Conservation (phyloP, 1,284 basidiomycete species). For the Erythrobasidium hasegawianum region DNA sequence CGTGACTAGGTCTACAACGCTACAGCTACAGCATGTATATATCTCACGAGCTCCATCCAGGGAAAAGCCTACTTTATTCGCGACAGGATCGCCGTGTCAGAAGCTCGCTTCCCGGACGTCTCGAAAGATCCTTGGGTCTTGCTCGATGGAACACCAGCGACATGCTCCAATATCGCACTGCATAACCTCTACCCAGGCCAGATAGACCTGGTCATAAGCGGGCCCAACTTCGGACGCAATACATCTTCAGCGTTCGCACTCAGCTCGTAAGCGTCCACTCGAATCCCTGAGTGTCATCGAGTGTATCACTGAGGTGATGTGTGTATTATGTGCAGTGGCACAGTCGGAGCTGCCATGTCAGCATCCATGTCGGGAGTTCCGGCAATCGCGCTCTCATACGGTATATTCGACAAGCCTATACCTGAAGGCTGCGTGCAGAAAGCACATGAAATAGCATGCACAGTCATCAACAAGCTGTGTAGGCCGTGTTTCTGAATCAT, state of each 20-base stretch:
- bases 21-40: neutral
- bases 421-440: slow-evolving; percentile 61
- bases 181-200: slow-evolving; percentile 78
- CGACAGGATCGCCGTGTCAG: slow-evolving; percentile 63
- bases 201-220: slow-evolving; percentile 68
- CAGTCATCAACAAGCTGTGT: slow-evolving; percentile 70
- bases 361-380: slow-evolving; percentile 66
- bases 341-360: slow-evolving; percentile 80
- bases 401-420: slow-evolving; percentile 68
- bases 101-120: slow-evolving; percentile 84
- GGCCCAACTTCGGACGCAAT: slow-evolving; percentile 52
- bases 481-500: slow-evolving; percentile 48
- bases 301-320: neutral
- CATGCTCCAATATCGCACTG: slow-evolving; percentile 80
- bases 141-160: slow-evolving; percentile 66
- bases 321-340: slow-evolving; percentile 55
- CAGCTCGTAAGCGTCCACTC: slow-evolving; percentile 34
- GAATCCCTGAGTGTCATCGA: neutral
- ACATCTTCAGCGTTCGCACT: slow-evolving; percentile 46
- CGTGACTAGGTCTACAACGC: neutral
- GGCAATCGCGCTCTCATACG: slow-evolving; percentile 78
- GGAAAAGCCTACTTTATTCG: slow-evolving; percentile 81
- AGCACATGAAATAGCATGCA: slow-evolving; percentile 63
- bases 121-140: slow-evolving; percentile 71
- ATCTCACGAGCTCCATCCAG: slow-evolving; percentile 45